phyloP scores from a whole-genome alignment of 1,284 basidiomycete species.

The Trametes pubescens region DNA sequence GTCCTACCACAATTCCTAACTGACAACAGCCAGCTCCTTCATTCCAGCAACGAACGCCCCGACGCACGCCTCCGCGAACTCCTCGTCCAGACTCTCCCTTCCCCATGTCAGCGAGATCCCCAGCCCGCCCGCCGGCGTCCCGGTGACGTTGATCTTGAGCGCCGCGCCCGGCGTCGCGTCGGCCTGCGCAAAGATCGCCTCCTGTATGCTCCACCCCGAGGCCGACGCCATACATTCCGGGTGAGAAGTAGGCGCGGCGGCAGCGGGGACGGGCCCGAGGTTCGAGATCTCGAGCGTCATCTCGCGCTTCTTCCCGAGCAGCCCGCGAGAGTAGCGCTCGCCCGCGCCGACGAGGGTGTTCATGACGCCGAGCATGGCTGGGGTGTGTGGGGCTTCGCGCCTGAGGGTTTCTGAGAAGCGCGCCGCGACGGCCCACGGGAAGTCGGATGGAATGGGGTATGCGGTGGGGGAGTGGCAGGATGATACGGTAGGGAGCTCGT shows the following conservation, averaged over 20 bases:
- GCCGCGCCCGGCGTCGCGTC: slow-evolving; percentile 44
- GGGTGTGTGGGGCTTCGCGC: slow-evolving; percentile 27
- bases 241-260: not conserved
- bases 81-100: slow-evolving; percentile 38
- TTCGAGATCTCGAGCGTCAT: slow-evolving; percentile 46
- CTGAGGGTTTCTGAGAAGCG: slow-evolving; percentile 16
- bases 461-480: not conserved
- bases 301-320: slow-evolving; percentile 43
- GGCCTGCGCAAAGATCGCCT: slow-evolving; percentile 42
- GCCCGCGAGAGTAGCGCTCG: slow-evolving; percentile 37
- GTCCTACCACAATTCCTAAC: not conserved
- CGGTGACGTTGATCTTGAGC: slow-evolving; percentile 46
- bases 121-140: slow-evolving; percentile 44
- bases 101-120: slow-evolving; percentile 48
- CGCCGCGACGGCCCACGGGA: slow-evolving; percentile 35
- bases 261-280: slow-evolving; percentile 34
- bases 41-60: slow-evolving; percentile 23
- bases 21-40: not conserved
- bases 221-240: not conserved
- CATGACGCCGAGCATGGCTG: slow-evolving; percentile 44
- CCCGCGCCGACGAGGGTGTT: slow-evolving; percentile 42
- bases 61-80: slow-evolving; percentile 42
- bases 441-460: not conserved
- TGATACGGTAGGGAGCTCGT: slow-evolving; percentile 23
- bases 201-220: slow-evolving; percentile 31